Evolutionary conservation across 75 land plant genomes (phyloP).

Genomic region (Sequoia sempervirens): DNA sequence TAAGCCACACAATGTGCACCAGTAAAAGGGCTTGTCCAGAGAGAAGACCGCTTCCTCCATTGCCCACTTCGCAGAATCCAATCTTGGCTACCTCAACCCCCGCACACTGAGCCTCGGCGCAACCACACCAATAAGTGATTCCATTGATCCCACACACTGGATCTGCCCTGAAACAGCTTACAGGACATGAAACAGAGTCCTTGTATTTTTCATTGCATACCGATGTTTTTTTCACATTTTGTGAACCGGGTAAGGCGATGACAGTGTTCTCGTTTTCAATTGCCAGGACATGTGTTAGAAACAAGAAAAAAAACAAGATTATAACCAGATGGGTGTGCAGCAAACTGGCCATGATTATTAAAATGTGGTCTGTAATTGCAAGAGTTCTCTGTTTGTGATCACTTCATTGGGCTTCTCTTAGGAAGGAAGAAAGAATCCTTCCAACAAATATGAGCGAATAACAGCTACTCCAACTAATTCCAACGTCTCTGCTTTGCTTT

Average conservation of each 20-base stretch:
- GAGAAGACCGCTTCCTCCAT: slow-evolving; percentile 35
- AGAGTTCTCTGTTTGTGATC: neutral
- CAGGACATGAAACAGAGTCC: slow-evolving; percentile 34
- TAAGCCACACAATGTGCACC: slow-evolving; percentile 75
- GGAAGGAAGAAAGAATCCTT: neutral
- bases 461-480: neutral
- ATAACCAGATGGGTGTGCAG: neutral
- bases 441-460: neutral
- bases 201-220: neutral
- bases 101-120: slow-evolving; percentile 55
- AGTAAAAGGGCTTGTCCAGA: slow-evolving; percentile 72
- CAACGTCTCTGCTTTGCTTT: neutral
- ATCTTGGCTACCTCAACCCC: slow-evolving; percentile 47
- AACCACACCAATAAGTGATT: slow-evolving; percentile 83
- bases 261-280: neutral
- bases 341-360: neutral
- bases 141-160: slow-evolving; percentile 85
- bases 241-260: neutral
- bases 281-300: neutral
- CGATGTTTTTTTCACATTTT: neutral
- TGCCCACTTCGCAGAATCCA: slow-evolving; percentile 48
- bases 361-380: neutral
- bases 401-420: neutral
- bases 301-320: neutral
- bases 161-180: slow-evolving; percentile 65